Conservation (phyloP, 208 protist species). For the Wallacemonas rigidus region DNA sequence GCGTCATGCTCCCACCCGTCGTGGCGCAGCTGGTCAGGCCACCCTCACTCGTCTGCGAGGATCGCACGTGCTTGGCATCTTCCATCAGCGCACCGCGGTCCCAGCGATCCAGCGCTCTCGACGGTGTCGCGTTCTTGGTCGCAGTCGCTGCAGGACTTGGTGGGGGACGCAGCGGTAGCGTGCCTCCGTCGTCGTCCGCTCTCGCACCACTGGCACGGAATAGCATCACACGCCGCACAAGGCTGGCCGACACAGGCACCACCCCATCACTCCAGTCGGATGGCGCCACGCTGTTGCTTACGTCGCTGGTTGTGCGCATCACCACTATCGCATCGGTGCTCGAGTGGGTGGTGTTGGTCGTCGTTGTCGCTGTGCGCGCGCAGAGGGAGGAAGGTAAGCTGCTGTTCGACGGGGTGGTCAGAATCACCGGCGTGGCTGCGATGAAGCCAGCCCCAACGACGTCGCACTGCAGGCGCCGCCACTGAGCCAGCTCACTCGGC, state of each 20-base stretch:
- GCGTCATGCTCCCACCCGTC: background rate
- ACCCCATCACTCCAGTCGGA: slow-evolving; percentile 7
- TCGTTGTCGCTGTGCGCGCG: slow-evolving; percentile 5
- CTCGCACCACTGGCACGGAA: too few species aligned
- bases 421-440: background rate
- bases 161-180: too few species aligned
- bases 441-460: slow-evolving; percentile 27
- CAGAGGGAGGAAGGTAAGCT: slow-evolving; percentile 16
- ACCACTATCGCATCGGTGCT: slow-evolving; percentile 3
- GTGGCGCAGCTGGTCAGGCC: background rate
- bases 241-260: background rate
- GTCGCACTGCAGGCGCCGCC: slow-evolving; percentile 27
- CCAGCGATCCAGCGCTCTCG: background rate
- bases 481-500: slow-evolving; percentile 28
- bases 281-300: background rate
- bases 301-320: slow-evolving; percentile 12
- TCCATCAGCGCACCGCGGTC: background rate
- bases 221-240: background rate
- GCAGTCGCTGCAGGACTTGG: too few species aligned
- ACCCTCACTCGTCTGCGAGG: background rate
- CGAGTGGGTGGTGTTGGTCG: background rate
- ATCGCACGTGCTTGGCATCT: background rate
- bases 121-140: background rate
- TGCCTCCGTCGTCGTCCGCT: too few species aligned
- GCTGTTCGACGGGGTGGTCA: background rate